A percentile compares a stretch with the other conserved stretches of the same genome.
These are phyloP conservation scores for Pyricularia pennisetigena DNA, from an alignment of 2,329 filamentous ascomycete species.

Conservation along the genomic window DNA sequence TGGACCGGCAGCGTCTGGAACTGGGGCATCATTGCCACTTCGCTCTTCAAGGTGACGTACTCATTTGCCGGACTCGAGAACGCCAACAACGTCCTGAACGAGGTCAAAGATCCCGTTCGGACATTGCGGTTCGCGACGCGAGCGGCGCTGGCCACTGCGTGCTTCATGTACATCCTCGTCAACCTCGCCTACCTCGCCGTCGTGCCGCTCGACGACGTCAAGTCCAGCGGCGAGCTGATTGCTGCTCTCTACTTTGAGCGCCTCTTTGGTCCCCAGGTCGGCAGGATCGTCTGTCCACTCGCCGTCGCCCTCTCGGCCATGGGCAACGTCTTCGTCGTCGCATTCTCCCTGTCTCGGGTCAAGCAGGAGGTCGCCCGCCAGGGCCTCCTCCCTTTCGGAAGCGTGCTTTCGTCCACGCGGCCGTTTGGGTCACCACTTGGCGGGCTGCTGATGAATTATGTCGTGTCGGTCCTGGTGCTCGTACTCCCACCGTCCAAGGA, in stretches of 20 bases:
- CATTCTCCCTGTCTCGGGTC: slow-evolving; percentile 55
- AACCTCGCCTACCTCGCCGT: slow-evolving; percentile 39
- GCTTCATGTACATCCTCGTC: slow-evolving; percentile 52
- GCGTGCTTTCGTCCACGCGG: slow-evolving; percentile 49
- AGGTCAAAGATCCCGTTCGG: slow-evolving; percentile 57
- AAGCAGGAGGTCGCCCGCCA: slow-evolving; percentile 66
- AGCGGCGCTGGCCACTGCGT: slow-evolving; percentile 47
- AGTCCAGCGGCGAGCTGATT: slow-evolving; percentile 55
- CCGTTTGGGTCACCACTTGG: slow-evolving; percentile 60
- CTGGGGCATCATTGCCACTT: slow-evolving; percentile 56
- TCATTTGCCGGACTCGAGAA: slow-evolving; percentile 59
- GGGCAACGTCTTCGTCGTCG: slow-evolving; percentile 66
- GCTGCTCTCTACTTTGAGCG: slow-evolving; percentile 58
- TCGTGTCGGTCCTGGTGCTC: slow-evolving; percentile 60
- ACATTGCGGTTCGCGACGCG: slow-evolving; percentile 55
- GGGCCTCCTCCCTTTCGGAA: slow-evolving; percentile 57
- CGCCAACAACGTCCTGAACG: slow-evolving; percentile 61
- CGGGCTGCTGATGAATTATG: slow-evolving; percentile 57
- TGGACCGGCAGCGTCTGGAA: slow-evolving; percentile 61
- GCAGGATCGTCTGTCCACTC: slow-evolving; percentile 47
- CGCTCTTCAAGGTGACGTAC: slow-evolving; percentile 60
- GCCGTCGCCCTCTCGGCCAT: slow-evolving; percentile 57
- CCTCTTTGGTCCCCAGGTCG: slow-evolving; percentile 49
- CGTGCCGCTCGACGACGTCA: slow-evolving; percentile 47
- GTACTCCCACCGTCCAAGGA: slow-evolving; percentile 52